These are phyloP conservation scores for Kwoniella pini DNA, from an alignment of 768 basidiomycete genomes.

Conservation along the genomic window DNA sequence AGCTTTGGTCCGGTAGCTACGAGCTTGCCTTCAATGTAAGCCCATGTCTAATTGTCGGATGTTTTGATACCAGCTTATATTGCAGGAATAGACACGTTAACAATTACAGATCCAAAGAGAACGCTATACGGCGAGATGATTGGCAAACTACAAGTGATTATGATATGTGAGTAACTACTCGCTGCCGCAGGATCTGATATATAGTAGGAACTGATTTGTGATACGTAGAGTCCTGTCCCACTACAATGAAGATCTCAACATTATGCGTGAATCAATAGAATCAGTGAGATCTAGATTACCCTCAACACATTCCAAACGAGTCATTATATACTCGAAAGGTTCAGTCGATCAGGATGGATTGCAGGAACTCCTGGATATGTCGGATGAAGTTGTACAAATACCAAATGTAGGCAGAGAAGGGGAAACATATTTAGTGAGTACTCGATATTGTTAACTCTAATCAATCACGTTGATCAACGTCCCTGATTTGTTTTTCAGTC, in stretches of 20 bases:
- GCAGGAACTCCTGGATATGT: conserved; percentile 24
- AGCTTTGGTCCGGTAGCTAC: not conserved
- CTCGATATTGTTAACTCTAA: too few species aligned
- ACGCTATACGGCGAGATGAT: not conserved
- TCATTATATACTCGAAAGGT: conserved; percentile 50
- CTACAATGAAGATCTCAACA: conserved; percentile 40
- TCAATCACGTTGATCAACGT: not conserved
- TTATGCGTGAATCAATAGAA: conserved; percentile 26
- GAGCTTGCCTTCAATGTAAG: too few species aligned
- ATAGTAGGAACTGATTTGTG: not conserved
- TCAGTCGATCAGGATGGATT: conserved; percentile 9
- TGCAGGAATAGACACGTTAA: not conserved
- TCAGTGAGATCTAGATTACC: conserved; percentile 20
- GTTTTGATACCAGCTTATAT: too few species aligned
- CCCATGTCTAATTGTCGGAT: too few species aligned
- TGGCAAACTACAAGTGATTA: conserved; percentile 22
- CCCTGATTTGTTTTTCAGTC: conserved; percentile 11
- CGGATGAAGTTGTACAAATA: conserved; percentile 46
- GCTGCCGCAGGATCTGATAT: not conserved
- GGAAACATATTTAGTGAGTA: conserved; percentile 53
- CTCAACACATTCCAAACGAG: conserved; percentile 10
- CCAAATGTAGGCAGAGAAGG: conserved; percentile 52
- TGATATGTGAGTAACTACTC: conserved; percentile 21
- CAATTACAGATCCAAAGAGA: not conserved
- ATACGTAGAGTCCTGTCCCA: conserved; percentile 40